Evolutionary conservation across 495 filamentous ascomycete genomes (phyloP).

Genomic region (Neurospora cerealis): DNA sequence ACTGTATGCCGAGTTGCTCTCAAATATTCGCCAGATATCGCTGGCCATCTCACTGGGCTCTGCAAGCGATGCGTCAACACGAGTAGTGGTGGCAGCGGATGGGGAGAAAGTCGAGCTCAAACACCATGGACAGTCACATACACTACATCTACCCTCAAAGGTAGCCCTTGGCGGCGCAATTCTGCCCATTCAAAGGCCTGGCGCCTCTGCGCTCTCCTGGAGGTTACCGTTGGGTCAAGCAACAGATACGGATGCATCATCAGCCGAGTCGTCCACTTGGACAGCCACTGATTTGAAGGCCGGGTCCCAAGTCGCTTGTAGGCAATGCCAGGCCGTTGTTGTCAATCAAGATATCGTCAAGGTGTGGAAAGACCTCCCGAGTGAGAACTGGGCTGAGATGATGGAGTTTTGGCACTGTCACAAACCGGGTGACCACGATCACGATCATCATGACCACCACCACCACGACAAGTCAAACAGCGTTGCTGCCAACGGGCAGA

Average conservation of each 20-base stretch:
- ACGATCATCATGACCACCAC: constrained; percentile 15
- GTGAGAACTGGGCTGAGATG: constrained; percentile 98
- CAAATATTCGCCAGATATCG: constrained; percentile 78
- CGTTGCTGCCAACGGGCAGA: constrained; percentile 1
- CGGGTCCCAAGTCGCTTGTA: constrained; percentile 52
- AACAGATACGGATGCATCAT: constrained; percentile 16
- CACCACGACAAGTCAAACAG: not conserved
- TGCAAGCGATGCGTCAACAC: constrained; percentile 33
- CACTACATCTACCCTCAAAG: constrained; percentile 56
- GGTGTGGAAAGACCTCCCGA: constrained; percentile 90
- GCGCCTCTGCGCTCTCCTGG: constrained; percentile 49
- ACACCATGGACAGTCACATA: constrained; percentile 44
- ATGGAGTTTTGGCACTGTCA: constrained; percentile 99
- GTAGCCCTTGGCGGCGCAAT: constrained; percentile 32
- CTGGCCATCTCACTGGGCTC: constrained; percentile 57
- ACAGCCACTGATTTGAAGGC: constrained; percentile 51
- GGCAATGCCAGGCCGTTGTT: constrained; percentile 42
- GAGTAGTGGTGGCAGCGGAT: constrained; percentile 39
- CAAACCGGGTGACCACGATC: constrained; percentile 50
- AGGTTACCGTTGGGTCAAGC: constrained; percentile 47
- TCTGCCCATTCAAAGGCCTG: constrained; percentile 23
- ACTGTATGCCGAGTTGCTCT: constrained; percentile 79
- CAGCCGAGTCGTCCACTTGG: constrained; percentile 52
- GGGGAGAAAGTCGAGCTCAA: constrained; percentile 39
- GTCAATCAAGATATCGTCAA: constrained; percentile 33